Conservation (phyloP, 2,329 filamentous ascomycete species). For the Stagonosporopsis chrysanthemi region DNA sequence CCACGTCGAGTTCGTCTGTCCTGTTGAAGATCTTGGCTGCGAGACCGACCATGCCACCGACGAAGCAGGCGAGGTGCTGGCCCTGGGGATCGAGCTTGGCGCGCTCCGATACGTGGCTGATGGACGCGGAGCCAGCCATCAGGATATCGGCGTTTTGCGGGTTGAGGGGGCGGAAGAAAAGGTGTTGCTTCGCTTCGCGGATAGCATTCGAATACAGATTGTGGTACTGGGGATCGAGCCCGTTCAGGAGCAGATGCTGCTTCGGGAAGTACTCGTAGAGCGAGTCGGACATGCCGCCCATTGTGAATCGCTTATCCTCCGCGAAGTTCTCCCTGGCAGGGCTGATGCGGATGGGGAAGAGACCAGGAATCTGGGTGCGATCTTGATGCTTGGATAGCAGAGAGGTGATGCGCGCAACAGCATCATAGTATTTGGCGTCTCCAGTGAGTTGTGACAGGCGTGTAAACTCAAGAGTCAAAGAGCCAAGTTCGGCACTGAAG, state of each 20-base stretch:
- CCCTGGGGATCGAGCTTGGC: slow-evolving; percentile 53
- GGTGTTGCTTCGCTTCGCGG: slow-evolving; percentile 72
- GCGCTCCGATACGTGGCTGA: slow-evolving; percentile 53
- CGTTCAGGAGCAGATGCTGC: slow-evolving; percentile 78
- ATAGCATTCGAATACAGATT: slow-evolving; percentile 74
- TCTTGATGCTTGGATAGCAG: slow-evolving; percentile 47
- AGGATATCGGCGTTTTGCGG: slow-evolving; percentile 73
- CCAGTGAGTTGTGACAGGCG: slow-evolving; percentile 50
- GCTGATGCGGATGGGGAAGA: slow-evolving; percentile 49
- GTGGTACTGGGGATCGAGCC: slow-evolving; percentile 74
- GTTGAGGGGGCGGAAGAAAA: slow-evolving; percentile 81
- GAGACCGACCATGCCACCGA: slow-evolving; percentile 63
- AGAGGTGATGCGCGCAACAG: slow-evolving; percentile 47
- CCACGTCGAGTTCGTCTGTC: slow-evolving; percentile 58
- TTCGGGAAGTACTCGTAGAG: slow-evolving; percentile 67
- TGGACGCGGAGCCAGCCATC: slow-evolving; percentile 67
- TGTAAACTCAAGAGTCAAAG: slow-evolving; percentile 50
- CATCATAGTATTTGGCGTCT: slow-evolving; percentile 50
- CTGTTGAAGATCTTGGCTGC: slow-evolving; percentile 61
- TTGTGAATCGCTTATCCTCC: slow-evolving; percentile 53
- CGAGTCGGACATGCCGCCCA: slow-evolving; percentile 65
- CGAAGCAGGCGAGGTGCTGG: slow-evolving; percentile 63
- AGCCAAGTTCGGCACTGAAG: slow-evolving; percentile 49
- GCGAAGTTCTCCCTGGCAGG: slow-evolving; percentile 40
- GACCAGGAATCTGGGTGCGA: slow-evolving; percentile 45